Evolutionary conservation across 371 early-diverging fungal species (phyloP).

Genomic region (Mucor lusitanicus): DNA sequence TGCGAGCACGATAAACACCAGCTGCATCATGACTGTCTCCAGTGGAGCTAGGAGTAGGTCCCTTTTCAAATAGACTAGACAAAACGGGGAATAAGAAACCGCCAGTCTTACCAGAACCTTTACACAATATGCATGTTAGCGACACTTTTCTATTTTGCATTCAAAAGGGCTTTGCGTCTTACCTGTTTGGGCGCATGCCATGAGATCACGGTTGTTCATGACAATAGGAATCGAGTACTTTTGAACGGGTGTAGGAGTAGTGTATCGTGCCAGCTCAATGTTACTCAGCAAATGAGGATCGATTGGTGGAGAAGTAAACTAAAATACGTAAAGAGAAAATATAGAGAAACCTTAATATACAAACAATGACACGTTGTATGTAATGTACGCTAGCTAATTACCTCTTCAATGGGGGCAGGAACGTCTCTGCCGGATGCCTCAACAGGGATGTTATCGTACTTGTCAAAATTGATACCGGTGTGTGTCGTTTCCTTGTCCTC

Average conservation of each 20-base stretch:
- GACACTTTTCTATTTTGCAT: background rate
- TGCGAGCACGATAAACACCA: conserved; percentile 81
- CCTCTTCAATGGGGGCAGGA: conserved; percentile 67
- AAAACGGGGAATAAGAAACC: conserved; percentile 93
- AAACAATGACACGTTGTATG: conserved; percentile 26
- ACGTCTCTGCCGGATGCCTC: conserved; percentile 85
- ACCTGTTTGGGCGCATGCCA: conserved; percentile 93
- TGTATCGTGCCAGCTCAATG: conserved; percentile 90
- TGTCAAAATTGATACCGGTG: conserved; percentile 95
- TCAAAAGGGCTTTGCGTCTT: conserved; percentile 10
- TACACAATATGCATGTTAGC: background rate
- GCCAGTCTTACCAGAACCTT: conserved; percentile 90
- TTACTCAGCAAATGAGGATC: conserved; percentile 89
- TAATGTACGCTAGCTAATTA: background rate
- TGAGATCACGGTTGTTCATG: conserved; percentile 72
- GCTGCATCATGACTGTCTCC: conserved; percentile 52
- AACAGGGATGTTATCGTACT: conserved; percentile 96
- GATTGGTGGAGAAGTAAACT: conserved; percentile 72
- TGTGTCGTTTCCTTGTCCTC: conserved; percentile 70
- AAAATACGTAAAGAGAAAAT: background rate
- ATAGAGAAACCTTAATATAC: background rate
- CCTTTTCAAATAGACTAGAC: conserved; percentile 89
- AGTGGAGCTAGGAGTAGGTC: conserved; percentile 65
- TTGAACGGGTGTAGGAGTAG: conserved; percentile 95
- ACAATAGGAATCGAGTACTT: conserved; percentile 92